Evolutionary conservation across 2,329 filamentous ascomycete genomes (phyloP).

Genomic region (Fusarium coffeatum): DNA sequence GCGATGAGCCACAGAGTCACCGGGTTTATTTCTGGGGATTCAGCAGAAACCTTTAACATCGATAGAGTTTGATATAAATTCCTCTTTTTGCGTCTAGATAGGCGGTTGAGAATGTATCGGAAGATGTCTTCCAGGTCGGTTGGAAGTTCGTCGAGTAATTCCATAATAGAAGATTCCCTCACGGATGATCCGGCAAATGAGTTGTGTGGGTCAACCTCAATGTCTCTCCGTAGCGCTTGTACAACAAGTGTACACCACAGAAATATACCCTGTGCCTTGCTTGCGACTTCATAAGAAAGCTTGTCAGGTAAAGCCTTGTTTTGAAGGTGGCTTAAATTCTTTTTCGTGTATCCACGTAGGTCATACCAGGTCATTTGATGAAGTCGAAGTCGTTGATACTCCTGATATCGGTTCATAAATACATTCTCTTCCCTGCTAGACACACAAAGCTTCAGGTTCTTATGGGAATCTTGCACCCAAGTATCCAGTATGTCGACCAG

Average conservation of each 20-base stretch:
- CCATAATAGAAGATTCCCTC: background rate
- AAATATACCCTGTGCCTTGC: background rate
- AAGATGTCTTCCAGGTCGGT: accelerated
- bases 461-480: accelerated
- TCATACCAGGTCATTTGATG: background rate
- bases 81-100: accelerated
- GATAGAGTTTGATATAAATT: background rate
- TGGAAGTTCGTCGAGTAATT: background rate
- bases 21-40: accelerated
- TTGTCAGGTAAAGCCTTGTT: accelerated
- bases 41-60: accelerated
- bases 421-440: background rate
- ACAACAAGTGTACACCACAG: accelerated
- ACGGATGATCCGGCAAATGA: accelerated
- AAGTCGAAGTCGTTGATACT: accelerated
- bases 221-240: accelerated
- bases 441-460: accelerated
- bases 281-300: accelerated
- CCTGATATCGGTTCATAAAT: accelerated
- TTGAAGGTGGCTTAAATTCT: accelerated
- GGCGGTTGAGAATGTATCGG: background rate
- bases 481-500: background rate
- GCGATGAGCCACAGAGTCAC: background rate
- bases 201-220: background rate
- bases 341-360: accelerated